Base-by-base conservation (phyloP, 148 eudicot species). In the Rhododendron simsii region DNA sequence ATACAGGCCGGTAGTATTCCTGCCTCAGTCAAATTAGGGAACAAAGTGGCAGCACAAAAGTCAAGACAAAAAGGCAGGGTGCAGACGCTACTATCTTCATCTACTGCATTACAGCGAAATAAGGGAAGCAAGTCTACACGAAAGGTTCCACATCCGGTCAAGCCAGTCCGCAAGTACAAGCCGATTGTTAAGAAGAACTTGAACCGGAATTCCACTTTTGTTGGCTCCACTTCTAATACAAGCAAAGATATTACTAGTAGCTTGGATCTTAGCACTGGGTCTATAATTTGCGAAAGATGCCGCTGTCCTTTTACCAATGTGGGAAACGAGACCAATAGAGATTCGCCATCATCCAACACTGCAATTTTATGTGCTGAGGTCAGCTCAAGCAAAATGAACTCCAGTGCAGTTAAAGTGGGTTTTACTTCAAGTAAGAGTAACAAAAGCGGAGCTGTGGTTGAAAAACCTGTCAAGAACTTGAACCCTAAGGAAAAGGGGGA, bases 251-350 rank as follows among this genome's bases (percentile, higher is more conserved):
- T 88, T 48, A 86, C 85, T 78, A 85, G 86, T 81, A 90, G 47
- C 53, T 78, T 87, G 83, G 92, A 87, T 87, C 86, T 89, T 5
- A 88, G 85, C 83, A 87, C 92, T 41, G 90, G 84, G 82, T 91
- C 91, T 35, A 84, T 95, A 35, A 89, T 96, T 35, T 96, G 99
- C 88, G 95, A 96, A 61, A 93, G 87, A 87, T 96, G 99, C 90
- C 95, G 87, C 41, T 96, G 99, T 86, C 86, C 91, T 83, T 81
- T 96, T 87, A 92, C 89, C 20, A 92, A 92, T 67, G 87, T 84
- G 75, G 85, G 88, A 88, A 87, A 88, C 63, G 95, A 93, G 86
- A 78, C 89, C 75, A 83, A 82, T 82, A 86, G 90, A 69, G 91
- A 88, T 45, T 89, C 91, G 33, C 86, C 87, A 3, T 41, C 85